phyloP scores from a whole-genome alignment of 208 protist species.

The Crithidia fasciculata region DNA sequence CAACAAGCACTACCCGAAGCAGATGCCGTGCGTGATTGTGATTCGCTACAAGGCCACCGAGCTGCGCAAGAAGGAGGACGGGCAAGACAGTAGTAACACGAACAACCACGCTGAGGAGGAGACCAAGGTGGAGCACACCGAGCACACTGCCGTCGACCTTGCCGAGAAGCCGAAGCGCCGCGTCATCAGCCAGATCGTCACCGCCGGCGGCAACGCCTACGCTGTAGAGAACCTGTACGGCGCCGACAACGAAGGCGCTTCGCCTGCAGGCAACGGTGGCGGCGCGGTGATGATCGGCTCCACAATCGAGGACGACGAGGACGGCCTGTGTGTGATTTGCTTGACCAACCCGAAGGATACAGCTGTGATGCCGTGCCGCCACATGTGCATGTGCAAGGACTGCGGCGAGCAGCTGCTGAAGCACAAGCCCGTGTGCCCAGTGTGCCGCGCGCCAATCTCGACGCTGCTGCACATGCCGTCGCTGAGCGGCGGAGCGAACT shows the following conservation, averaged over 20 bases:
- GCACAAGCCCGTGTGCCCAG: slow-evolving; percentile 94
- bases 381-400: slow-evolving; percentile 95
- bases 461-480: slow-evolving; percentile 89
- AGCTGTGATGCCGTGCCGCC: slow-evolving; percentile 93
- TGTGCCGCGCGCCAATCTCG: slow-evolving; percentile 90
- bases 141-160: slow-evolving; percentile 91
- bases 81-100: slow-evolving; percentile 24
- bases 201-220: slow-evolving; percentile 78
- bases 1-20: slow-evolving; percentile 90
- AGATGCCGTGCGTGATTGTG: slow-evolving; percentile 91
- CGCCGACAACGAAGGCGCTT: slow-evolving; percentile 62
- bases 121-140: slow-evolving; percentile 76
- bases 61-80: slow-evolving; percentile 53
- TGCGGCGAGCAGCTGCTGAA: slow-evolving; percentile 93
- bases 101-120: slow-evolving; percentile 43
- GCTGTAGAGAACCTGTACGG: slow-evolving; percentile 90
- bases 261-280: slow-evolving; percentile 40
- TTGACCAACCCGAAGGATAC: slow-evolving; percentile 92
- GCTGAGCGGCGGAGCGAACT: slow-evolving; percentile 22
- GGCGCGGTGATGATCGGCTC: slow-evolving; percentile 79
- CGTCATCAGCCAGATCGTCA: slow-evolving; percentile 88
- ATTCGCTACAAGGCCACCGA: slow-evolving; percentile 85
- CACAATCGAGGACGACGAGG: slow-evolving; percentile 84
- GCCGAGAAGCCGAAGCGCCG: slow-evolving; percentile 74
- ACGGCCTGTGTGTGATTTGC: slow-evolving; percentile 94